Evolutionary conservation across 371 early-diverging fungal species (phyloP), one percentile per base, ranked within the genome.

Genomic region (Zychaea mexicana): DNA sequence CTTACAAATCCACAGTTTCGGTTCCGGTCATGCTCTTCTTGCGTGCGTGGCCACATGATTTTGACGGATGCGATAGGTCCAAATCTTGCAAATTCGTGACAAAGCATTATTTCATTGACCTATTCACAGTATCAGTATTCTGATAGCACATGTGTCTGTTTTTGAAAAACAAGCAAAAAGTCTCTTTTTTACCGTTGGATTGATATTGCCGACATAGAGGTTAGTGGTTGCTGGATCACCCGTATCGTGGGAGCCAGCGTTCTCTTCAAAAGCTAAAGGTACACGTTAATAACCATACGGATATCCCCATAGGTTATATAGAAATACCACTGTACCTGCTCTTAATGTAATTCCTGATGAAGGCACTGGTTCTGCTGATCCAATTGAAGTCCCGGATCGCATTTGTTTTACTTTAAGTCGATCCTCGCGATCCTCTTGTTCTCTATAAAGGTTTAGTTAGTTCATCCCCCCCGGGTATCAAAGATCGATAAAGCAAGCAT

Each of bases 11-110:
- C 96, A 62, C 88, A 90, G 66, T 93, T 92, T 13, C 90, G 78
- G 38, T 87, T 85, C 15, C 96, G 84, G 10, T 89, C 91, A 33
- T 81, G 83, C 68, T 95, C 96, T 57, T 94, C 96, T 49, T 80
- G 83, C 0, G 92, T 92, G 15, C 96, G 89, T 2, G 98, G 97
- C 95, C 94, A 94, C 96, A 96, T 94, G 53, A 97, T 92, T 72
- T 97, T 96, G 57, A 96, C 92, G 57, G 94, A 93, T 6, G 91
- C 97, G 66, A 97, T 94, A 0, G 96, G 90, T 0, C 98, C 98
- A 69, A 81, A 92, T 26, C 70, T 77, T 21, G 81, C 95, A 85
- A 97, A 97, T 24, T 83, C 85, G 62, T 82, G 73, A 64, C 92
- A 92, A 2, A 97, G 66, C 24, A 68, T 66, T 22, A 85, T 82